Conservation (phyloP, 2,329 filamentous ascomycete genomes). For the Hymenoscyphus repandus region DNA sequence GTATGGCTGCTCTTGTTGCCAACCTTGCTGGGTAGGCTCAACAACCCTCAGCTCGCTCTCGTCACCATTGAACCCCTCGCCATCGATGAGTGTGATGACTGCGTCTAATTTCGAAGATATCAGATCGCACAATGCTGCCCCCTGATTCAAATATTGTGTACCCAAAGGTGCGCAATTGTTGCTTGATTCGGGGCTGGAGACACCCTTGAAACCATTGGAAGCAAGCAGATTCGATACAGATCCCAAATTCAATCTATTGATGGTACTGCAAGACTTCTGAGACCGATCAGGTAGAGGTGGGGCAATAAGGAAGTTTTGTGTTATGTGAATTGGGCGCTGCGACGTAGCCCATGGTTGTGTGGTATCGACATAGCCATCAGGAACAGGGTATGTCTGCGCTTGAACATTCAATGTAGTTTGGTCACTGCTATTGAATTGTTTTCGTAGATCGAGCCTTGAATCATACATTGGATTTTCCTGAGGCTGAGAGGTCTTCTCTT, state of each 20-base stretch:
- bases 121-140: conserved; percentile 49
- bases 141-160: conserved; percentile 41
- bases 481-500: conserved; percentile 11
- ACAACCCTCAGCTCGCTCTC: conserved; percentile 45
- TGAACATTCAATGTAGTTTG: conserved; percentile 14
- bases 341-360: conserved; percentile 7
- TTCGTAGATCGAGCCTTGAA: conserved; percentile 4
- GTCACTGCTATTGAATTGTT: conserved; percentile 2
- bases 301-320: conserved; percentile 12
- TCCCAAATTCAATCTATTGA: conserved; percentile 22
- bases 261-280: conserved; percentile 8
- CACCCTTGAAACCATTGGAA: conserved; percentile 31
- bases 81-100: conserved; percentile 68
- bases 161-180: conserved; percentile 39
- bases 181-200: conserved; percentile 33
- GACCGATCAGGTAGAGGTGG: conserved; percentile 17
- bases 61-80: conserved; percentile 47
- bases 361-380: conserved; percentile 4
- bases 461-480: conserved; percentile 4
- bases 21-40: conserved; percentile 13
- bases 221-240: conserved; percentile 33
- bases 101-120: conserved; percentile 59
- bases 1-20: conserved; percentile 22
- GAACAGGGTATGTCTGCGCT: conserved; percentile 12
- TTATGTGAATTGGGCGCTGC: conserved; percentile 19